phyloP scores from a whole-genome alignment of 2,329 filamentous ascomycete species.

The Ascochyta viciae-villosae region DNA sequence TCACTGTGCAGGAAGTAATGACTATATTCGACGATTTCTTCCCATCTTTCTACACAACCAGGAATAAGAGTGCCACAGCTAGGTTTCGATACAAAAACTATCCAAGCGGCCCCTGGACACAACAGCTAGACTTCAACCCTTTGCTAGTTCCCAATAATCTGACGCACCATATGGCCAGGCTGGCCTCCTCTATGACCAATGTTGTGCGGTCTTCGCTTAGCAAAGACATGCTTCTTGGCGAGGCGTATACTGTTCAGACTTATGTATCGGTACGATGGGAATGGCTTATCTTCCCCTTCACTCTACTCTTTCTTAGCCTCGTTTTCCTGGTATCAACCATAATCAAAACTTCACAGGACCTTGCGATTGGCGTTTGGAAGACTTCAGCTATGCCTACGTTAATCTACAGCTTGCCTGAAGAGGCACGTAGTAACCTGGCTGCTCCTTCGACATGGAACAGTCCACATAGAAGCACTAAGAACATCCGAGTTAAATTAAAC shows the following conservation, averaged over 20 bases:
- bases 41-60: constrained; percentile 14
- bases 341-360: constrained; percentile 22
- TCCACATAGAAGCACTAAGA: constrained; percentile 3
- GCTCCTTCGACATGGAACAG: constrained; percentile 1
- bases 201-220: no score
- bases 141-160: no score
- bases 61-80: no score
- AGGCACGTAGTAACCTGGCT: constrained; percentile 20
- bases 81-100: no score
- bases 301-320: constrained; percentile 27
- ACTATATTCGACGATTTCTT: constrained; percentile 16
- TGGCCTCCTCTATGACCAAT: no score
- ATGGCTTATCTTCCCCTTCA: constrained; percentile 37
- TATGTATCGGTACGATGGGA: constrained; percentile 28
- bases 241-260: constrained; percentile 19
- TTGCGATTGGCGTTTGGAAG: constrained; percentile 35
- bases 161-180: no score
- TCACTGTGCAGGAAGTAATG: background rate
- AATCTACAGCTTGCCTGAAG: constrained; percentile 34
- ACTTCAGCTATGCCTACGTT: constrained; percentile 41
- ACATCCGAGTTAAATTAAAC: constrained; percentile 21
- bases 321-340: constrained; percentile 37
- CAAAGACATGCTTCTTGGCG: no score
- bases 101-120: no score
- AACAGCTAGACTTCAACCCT: no score